Evolutionary conservation across 73 alveolate genomes (phyloP).

Genomic region (Chromera velia): DNA sequence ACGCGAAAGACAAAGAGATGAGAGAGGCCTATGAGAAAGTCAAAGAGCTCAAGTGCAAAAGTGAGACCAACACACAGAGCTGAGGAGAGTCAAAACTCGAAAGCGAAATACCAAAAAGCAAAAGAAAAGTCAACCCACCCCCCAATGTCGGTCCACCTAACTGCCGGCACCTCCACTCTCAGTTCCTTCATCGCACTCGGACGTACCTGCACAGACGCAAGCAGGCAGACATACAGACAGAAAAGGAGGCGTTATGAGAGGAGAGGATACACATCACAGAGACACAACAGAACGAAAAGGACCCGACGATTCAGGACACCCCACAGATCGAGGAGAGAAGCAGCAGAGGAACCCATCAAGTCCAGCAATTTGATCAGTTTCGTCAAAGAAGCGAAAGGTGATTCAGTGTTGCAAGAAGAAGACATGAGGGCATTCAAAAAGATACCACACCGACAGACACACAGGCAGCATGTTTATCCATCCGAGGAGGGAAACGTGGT

Average conservation of each 20-base stretch:
- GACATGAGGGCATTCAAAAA: no score
- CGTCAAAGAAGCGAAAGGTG: no score
- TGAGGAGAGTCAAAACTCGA: neutral
- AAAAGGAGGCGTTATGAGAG: no score
- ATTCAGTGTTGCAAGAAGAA: no score
- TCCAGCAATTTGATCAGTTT: no score
- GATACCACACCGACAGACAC: no score
- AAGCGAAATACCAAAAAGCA: neutral
- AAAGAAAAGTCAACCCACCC: slow-evolving; percentile 38
- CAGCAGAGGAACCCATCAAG: no score
- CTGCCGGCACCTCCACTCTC: slow-evolving; percentile 87
- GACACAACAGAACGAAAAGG: no score
- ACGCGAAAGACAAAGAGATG: slow-evolving; percentile 16
- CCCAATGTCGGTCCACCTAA: slow-evolving; percentile 92
- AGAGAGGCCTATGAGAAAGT: neutral
- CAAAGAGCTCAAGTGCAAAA: neutral
- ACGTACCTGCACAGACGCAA: neutral
- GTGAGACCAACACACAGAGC: neutral
- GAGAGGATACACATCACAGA: no score
- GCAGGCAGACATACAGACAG: no score
- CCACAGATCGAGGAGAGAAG: neutral
- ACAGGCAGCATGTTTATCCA: no score
- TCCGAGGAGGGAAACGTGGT: no score
- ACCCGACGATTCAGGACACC: neutral
- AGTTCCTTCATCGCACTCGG: slow-evolving; percentile 57